These are phyloP conservation scores for Eimeria sp. DNA, from an alignment of 169 alveolate species.

Conservation along the genomic window DNA sequence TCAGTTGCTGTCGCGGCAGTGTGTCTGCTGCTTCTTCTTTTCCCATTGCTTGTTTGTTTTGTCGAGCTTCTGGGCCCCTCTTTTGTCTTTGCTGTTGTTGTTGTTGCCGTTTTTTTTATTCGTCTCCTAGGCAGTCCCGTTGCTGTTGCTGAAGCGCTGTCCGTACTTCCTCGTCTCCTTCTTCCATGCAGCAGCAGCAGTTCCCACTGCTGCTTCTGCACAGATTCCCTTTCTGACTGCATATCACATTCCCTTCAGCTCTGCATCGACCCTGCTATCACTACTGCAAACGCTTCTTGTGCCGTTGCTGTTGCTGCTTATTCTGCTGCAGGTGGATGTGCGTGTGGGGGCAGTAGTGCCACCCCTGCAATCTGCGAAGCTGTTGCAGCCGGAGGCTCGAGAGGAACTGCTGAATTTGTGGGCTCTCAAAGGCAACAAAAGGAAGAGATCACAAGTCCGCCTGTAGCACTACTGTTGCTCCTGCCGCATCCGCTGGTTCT, in stretches of 20 bases:
- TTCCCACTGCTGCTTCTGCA: neutral
- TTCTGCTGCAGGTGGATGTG: conserved; percentile 82
- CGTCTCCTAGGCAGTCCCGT: no score
- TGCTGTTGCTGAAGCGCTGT: no score
- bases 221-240: no score
- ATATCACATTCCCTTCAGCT: no score
- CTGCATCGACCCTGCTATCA: neutral
- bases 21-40: neutral
- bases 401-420: conserved; percentile 60
- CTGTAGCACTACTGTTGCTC: neutral
- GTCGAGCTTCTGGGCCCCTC: neutral
- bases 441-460: neutral
- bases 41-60: neutral
- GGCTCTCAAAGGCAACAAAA: conserved; percentile 56
- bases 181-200: neutral
- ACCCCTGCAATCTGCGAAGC: conserved; percentile 86
- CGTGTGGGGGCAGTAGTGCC: conserved; percentile 92
- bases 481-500: no score
- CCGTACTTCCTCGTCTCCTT: neutral
- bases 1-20: neutral
- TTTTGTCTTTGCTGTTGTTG: neutral
- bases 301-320: neutral
- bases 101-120: neutral
- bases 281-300: neutral
- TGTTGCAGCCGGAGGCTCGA: conserved; percentile 32